Evolutionary conservation across 495 filamentous ascomycete species (phyloP).

Genomic region (Parathielavia appendiculata): DNA sequence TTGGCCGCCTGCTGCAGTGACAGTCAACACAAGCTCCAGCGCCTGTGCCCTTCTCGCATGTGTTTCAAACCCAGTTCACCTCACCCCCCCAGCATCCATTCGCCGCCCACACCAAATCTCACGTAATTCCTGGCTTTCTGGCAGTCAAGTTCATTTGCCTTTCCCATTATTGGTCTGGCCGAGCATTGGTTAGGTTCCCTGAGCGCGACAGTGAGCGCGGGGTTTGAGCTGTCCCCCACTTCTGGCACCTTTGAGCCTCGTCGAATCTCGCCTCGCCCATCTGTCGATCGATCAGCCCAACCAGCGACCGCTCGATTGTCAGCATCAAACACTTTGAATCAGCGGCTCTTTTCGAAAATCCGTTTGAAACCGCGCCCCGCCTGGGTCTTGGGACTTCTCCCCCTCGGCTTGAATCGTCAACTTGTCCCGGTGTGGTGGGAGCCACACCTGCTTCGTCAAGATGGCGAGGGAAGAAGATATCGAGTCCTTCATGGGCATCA

Average conservation of each 20-base stretch:
- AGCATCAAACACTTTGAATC: not conserved
- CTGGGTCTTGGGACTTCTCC: not conserved
- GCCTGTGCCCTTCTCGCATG: not conserved
- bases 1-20: not conserved
- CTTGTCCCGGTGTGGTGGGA: not conserved
- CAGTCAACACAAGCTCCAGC: not conserved
- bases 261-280: not conserved
- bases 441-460: constrained; percentile 17
- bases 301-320: not conserved
- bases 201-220: not conserved
- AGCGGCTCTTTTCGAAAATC: not conserved
- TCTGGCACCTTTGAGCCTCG: not conserved
- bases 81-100: not conserved
- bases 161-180: too few species aligned
- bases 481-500: constrained; percentile 63
- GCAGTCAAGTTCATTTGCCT: not conserved
- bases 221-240: not conserved
- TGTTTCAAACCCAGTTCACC: not conserved
- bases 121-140: not conserved
- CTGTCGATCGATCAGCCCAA: not conserved
- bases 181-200: not conserved
- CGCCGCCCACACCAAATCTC: not conserved
- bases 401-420: not conserved
- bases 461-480: constrained; percentile 63
- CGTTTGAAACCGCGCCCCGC: too few species aligned